Evolutionary conservation across 306 rosid species (phyloP).

Genomic region (Bauhinia variegata): DNA sequence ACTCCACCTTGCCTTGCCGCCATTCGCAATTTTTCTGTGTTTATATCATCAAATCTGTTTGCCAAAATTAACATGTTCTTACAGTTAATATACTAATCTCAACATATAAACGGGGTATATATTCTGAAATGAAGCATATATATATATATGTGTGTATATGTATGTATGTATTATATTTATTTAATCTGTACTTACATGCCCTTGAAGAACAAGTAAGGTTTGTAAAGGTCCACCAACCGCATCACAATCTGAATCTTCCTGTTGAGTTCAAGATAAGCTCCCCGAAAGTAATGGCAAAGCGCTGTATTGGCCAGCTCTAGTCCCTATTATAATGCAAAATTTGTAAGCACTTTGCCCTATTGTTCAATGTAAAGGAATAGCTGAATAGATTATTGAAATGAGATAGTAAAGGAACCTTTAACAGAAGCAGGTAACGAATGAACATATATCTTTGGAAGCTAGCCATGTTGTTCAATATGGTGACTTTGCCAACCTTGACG

Average conservation of each 20-base stretch:
- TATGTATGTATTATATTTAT: too few species aligned
- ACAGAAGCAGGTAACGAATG: constrained; percentile 61
- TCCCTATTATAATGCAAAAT: constrained; percentile 46
- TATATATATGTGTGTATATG: too few species aligned
- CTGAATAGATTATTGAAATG: background rate
- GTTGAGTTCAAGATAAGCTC: constrained; percentile 45
- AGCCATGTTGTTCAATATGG: constrained; percentile 53
- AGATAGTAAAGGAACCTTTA: constrained; percentile 52
- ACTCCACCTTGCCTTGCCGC: constrained; percentile 53
- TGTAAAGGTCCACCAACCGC: constrained; percentile 76
- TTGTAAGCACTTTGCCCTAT: background rate
- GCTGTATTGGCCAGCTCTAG: constrained; percentile 62
- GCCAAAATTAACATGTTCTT: too few species aligned
- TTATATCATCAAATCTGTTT: constrained; percentile 79
- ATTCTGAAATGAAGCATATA: too few species aligned
- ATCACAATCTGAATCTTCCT: constrained; percentile 65
- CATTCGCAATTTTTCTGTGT: constrained; percentile 67
- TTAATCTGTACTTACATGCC: constrained; percentile 60
- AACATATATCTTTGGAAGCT: constrained; percentile 71
- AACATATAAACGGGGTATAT: too few species aligned
- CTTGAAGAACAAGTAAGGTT: constrained; percentile 78
- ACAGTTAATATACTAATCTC: too few species aligned
- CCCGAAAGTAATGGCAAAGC: constrained; percentile 65
- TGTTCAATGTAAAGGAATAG: background rate
- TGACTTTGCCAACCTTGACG: constrained; percentile 56